A percentile compares a stretch with the other conserved stretches of the same genome.
Conservation (phyloP, 176 grass and related monocot species). For the Zoysia pacifica region DNA sequence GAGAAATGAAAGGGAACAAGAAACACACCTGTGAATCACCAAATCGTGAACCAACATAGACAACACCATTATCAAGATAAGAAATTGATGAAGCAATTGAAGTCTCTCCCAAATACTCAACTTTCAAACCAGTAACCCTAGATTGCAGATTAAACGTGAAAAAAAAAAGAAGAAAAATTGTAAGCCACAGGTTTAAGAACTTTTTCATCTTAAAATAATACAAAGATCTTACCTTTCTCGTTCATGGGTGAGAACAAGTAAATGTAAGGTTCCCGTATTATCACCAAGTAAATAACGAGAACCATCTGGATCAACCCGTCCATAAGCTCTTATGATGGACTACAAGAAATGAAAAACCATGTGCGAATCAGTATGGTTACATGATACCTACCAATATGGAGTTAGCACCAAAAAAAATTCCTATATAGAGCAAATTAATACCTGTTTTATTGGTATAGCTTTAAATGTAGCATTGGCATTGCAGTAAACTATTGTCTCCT, state of each 20-base stretch:
- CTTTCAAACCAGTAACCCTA: slow-evolving; percentile 97
- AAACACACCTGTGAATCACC: slow-evolving; percentile 89
- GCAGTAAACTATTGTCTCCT: slow-evolving; percentile 96
- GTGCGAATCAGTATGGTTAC: background rate
- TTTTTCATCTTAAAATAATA: slow-evolving; percentile 25
- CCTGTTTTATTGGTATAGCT: slow-evolving; percentile 97
- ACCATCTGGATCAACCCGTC: slow-evolving; percentile 93
- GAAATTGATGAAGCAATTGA: slow-evolving; percentile 93
- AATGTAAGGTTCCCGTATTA: slow-evolving; percentile 85
- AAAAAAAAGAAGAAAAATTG: slow-evolving; percentile 5
- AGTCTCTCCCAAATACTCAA: slow-evolving; percentile 92
- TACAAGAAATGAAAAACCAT: slow-evolving; percentile 42
- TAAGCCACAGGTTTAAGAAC: slow-evolving; percentile 1
- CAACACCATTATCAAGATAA: slow-evolving; percentile 98
- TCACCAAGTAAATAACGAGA: slow-evolving; percentile 97
- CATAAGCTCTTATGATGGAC: slow-evolving; percentile 98
- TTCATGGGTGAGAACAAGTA: slow-evolving; percentile 96
- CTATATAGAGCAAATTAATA: slow-evolving; percentile 26
- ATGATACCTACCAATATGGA: background rate
- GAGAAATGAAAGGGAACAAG: background rate
- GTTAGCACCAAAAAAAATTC: background rate
- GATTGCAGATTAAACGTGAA: slow-evolving; percentile 38
- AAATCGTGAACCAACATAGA: slow-evolving; percentile 96
- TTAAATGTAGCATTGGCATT: slow-evolving; percentile 79
- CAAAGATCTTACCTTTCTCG: slow-evolving; percentile 71